Base-by-base conservation (phyloP, 2,329 filamentous ascomycete species). In the Parascedosporium putredinis region DNA sequence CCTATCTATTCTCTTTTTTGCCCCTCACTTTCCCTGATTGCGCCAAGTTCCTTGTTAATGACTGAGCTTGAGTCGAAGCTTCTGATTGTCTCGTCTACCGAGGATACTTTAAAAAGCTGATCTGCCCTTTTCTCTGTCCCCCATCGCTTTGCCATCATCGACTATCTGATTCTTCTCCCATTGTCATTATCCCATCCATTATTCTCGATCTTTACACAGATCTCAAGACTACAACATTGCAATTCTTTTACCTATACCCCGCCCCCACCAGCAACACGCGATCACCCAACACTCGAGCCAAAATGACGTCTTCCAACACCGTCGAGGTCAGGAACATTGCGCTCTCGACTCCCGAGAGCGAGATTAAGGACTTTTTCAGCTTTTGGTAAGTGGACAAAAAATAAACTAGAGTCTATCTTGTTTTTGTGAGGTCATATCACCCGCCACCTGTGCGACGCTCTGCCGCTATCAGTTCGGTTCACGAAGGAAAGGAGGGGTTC, bases 321-420 rank as follows among this genome's bases (percentile, higher is more conserved):
- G 88, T 96, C 56, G 73, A 90, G 71, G 90, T 97, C 61, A 86
- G 86, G 71, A 90, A 93, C 73, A 95, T 98, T 70, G 82, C 86
- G 58, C 65, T 74, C 55, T 71, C 83, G 65, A 96, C 91, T 51
- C 81, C 79, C 58, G 89, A 98, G 69, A 84, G 90, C 71, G 89
- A 97, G 70, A 83, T 98, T 60, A 82, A 81, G 63, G 90, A 95
- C 64, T 98, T 98, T 77, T 98, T 98, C 76, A 93, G 86, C 74
- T 97, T 97, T 71, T 85, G 81, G 88, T 91, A 76, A 65, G 79
- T 53, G 23, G 9, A 27, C 44, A 24, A 29, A n/a, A n/a, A n/a
- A n/a, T n/a, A n/a, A n/a, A n/a, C n/a, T n/a, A n/a, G n/a, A n/a
- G n/a, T n/a, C n/a, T n/a, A n/a, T n/a, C n/a, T n/a, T n/a, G n/a